Percentiles rank a stretch among this genome's conserved stretches.
Conservation (phyloP, 352 stramenopile genomes). For the Phytophthora europaea region DNA sequence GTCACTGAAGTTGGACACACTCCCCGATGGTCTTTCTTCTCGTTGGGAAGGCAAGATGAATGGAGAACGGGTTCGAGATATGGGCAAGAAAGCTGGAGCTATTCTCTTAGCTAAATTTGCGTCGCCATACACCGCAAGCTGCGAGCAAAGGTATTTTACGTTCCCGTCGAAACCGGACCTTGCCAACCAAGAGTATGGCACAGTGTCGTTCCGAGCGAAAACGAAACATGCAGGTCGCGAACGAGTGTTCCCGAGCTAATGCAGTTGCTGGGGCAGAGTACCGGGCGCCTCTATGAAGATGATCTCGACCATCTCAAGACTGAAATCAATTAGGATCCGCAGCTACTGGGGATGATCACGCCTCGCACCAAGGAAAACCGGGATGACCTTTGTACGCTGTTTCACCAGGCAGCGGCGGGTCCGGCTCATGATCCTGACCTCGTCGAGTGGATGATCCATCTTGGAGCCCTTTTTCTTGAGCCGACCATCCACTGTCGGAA, state of each 20-base stretch:
- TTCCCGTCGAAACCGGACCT: background rate
- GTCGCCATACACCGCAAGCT: background rate
- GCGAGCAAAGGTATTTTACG: background rate
- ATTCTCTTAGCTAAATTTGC: background rate
- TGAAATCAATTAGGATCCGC: background rate
- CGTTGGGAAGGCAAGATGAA: slow-evolving; percentile 2
- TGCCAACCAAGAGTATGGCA: background rate
- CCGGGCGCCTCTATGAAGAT: background rate
- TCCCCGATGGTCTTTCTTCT: background rate
- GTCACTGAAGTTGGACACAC: background rate
- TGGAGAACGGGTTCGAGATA: background rate
- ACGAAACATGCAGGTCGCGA: background rate
- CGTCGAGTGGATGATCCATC: slow-evolving; percentile 1
- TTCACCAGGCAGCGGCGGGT: background rate
- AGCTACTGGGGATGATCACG: background rate
- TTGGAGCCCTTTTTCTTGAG: background rate
- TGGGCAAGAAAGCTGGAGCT: slow-evolving; percentile 1
- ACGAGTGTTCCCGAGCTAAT: background rate
- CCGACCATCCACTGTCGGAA: background rate
- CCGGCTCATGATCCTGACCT: background rate
- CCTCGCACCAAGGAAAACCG: background rate
- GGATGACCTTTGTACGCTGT: background rate
- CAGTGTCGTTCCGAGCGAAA: background rate
- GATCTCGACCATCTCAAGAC: slow-evolving; percentile 3
- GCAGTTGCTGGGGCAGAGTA: background rate